phyloP scores from a whole-genome alignment of 768 basidiomycete species.

The Chalciporus sphaerocephalus region DNA sequence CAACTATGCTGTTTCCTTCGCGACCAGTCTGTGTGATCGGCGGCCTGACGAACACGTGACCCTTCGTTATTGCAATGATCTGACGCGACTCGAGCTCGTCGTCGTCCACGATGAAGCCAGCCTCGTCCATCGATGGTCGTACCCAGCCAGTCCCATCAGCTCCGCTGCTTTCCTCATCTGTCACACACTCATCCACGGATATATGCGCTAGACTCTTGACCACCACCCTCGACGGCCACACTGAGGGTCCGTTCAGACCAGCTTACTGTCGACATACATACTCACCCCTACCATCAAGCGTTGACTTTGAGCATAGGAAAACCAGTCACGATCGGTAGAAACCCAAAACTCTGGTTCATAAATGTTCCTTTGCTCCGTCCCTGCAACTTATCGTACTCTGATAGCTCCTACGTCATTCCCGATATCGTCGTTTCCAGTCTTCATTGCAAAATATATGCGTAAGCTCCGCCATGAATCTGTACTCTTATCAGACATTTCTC shows the following conservation, averaged over 20 bases:
- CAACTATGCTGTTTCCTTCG: conserved; percentile 13
- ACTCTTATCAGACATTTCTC: not conserved
- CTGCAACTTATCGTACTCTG: conserved; percentile 1
- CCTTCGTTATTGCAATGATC: not conserved
- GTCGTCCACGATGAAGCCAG: conserved; percentile 15
- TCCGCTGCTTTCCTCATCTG: conserved; percentile 16
- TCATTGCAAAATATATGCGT: conserved; percentile 82
- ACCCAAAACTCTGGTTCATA: conserved; percentile 58
- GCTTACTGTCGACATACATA: not conserved
- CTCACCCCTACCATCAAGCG: conserved; percentile 35
- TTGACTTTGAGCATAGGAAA: conserved; percentile 56
- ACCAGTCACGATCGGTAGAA: conserved; percentile 67
- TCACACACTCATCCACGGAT: conserved; percentile 22
- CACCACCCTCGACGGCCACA: conserved; percentile 50
- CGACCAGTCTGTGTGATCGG: conserved; percentile 2
- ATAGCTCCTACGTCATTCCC: conserved; percentile 56
- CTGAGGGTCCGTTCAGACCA: conserved; percentile 47
- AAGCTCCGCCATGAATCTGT: conserved; percentile 19
- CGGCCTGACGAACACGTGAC: conserved; percentile 12
- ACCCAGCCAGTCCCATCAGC: conserved; percentile 30
- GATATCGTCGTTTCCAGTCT: conserved; percentile 62
- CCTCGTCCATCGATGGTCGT: conserved; percentile 15
- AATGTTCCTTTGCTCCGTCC: not conserved
- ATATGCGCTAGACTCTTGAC: conserved; percentile 76
- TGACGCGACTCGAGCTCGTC: conserved; percentile 7